A percentile compares a stretch with the other conserved stretches of the same genome.
These are phyloP conservation scores for Aegle marmelos DNA, from an alignment of 345 rosid species.

Conservation along the genomic window DNA sequence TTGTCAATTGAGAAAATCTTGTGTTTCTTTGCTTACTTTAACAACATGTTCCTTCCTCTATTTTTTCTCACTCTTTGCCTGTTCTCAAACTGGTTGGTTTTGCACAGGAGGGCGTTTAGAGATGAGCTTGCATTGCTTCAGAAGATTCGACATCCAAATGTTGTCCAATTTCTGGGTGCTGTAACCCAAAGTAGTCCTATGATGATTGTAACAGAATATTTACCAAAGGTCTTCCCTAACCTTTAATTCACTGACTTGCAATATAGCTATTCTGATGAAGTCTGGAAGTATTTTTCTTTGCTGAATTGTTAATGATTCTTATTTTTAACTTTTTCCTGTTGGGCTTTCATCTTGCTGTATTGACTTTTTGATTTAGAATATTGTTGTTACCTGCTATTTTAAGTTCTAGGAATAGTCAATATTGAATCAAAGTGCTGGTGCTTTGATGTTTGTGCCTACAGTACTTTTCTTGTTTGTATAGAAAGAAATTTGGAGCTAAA, in stretches of 20 bases:
- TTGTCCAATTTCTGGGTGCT: constrained; percentile 95
- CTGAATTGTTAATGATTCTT: neutral
- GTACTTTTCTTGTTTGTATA: neutral
- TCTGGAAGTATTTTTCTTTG: neutral
- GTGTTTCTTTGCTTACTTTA: neutral
- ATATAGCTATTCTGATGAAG: neutral
- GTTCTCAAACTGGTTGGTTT: constrained; percentile 15
- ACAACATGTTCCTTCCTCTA: neutral
- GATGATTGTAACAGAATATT: constrained; percentile 96
- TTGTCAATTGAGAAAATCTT: neutral
- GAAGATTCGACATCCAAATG: constrained; percentile 93
- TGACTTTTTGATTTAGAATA: neutral
- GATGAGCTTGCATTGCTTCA: constrained; percentile 95
- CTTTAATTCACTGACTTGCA: constrained; percentile 2
- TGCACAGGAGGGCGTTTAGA: constrained; percentile 64
- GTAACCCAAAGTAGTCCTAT: constrained; percentile 94
- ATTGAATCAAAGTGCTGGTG: neutral
- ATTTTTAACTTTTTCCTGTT: neutral
- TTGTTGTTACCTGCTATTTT: neutral
- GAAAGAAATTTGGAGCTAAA: neutral
- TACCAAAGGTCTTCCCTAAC: constrained; percentile 61
- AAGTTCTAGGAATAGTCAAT: neutral
- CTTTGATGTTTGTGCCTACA: neutral
- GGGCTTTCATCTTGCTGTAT: neutral
- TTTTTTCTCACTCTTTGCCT: neutral